Evolutionary conservation across 2,329 filamentous ascomycete genomes (phyloP), one percentile per base, ranked within the genome.

Genomic region (Simplicillium sp.): DNA sequence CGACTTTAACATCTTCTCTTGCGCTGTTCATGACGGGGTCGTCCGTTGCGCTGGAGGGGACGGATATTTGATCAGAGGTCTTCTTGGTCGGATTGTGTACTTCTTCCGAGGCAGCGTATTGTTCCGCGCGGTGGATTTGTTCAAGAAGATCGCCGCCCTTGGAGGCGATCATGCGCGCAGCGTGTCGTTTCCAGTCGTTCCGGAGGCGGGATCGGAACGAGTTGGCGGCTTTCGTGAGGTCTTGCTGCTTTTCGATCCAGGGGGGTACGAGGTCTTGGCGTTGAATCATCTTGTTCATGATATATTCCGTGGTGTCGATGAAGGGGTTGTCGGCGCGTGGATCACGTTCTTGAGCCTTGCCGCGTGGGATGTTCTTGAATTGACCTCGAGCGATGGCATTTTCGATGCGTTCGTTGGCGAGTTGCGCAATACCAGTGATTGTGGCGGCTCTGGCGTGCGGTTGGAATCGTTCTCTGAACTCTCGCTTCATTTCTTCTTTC

Each of bases 161-260:
- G 44, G 83, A 84, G 1, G 88, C 71, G 49, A 97, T 94, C 51
- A 80, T 74, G 38, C 86, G 69, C 1, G 87, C 81, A 5, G 84
- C 87, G 60, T 94, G 86, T 29, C 88, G 73, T 56, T 77, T 80
- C 90, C 90, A 97, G 51, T 94, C 87, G 33, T 72, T 77, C 29
- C 89, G 71, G 45, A 97, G 56, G n/a, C 87, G 69, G 3, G 69
- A 64, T 2, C 92, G 75, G 55, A 98, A 96, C 1, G 71, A 70
- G 11, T 70, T 73, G 1, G 81, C 74, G 1, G 84, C 75, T 45
- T 77, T 79, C 11, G 80, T 73, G 6, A 97, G 67, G 53, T 96
- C 88, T 57, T 97, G 90, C 59, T 98, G 92, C 64, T 96, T 97
- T 62, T 98, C 92, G 44, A 98, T 97, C 92, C 92, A 98, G 0